Evolutionary conservation across 2,329 filamentous ascomycete genomes (phyloP).

Genomic region (Bipolaris gigantea): DNA sequence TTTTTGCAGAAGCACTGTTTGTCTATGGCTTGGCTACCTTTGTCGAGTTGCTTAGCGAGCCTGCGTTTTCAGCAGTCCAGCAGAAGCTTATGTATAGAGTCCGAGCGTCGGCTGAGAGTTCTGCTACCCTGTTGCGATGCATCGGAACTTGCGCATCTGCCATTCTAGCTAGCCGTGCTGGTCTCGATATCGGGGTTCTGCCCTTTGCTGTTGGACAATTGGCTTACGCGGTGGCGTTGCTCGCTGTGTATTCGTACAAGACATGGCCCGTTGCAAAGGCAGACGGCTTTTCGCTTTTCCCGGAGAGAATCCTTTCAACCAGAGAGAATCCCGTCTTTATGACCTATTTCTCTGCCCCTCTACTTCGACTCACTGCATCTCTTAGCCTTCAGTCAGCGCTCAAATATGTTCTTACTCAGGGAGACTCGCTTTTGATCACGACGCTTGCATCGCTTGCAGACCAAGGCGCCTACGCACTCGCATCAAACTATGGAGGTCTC

Average conservation of each 20-base stretch:
- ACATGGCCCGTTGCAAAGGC: constrained; percentile 59
- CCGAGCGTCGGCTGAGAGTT: constrained; percentile 80
- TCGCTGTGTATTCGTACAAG: constrained; percentile 69
- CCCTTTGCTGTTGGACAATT: constrained; percentile 89
- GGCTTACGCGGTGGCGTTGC: constrained; percentile 69
- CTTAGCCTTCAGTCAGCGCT: constrained; percentile 85
- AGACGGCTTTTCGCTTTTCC: constrained; percentile 71
- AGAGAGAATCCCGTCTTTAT: constrained; percentile 23
- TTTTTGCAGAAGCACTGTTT: constrained; percentile 60
- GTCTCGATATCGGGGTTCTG: constrained; percentile 69
- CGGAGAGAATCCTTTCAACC: constrained; percentile 47
- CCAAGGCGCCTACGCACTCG: constrained; percentile 89
- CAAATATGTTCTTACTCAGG: constrained; percentile 93
- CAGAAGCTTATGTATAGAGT: constrained; percentile 77
- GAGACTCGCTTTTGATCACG: constrained; percentile 86
- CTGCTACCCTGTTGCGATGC: constrained; percentile 78
- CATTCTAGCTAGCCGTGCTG: constrained; percentile 60
- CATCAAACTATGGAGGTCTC: constrained; percentile 88
- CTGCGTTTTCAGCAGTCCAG: constrained; percentile 85
- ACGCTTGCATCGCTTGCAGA: constrained; percentile 74
- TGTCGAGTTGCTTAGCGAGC: constrained; percentile 82
- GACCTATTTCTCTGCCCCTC: constrained; percentile 64
- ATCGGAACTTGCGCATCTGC: constrained; percentile 71
- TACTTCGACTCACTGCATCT: constrained; percentile 74
- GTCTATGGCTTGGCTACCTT: constrained; percentile 61